Evolutionary conservation across 2,329 filamentous ascomycete genomes (phyloP).

Genomic region (Seiridium unicorne): DNA sequence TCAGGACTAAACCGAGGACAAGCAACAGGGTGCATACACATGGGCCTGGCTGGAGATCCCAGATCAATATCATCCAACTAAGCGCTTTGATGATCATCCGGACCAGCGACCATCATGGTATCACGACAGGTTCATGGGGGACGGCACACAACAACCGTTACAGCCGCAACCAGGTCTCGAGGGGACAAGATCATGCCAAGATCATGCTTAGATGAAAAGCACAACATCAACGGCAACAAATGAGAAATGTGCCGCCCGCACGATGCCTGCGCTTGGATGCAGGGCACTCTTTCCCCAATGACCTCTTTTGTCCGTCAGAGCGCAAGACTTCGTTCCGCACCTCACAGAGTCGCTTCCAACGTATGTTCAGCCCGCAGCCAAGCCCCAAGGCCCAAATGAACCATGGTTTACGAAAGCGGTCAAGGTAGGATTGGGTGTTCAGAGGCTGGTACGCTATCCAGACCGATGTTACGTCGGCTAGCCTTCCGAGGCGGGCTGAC

Average conservation of each 20-base stretch:
- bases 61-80: background rate
- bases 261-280: too few species aligned
- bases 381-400: background rate
- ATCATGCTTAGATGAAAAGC: too few species aligned
- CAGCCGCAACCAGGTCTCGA: too few species aligned
- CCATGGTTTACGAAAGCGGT: background rate
- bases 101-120: background rate
- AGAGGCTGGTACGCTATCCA: background rate
- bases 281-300: too few species aligned
- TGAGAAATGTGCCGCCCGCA: too few species aligned
- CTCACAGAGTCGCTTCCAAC: too few species aligned
- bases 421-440: background rate
- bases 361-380: too few species aligned
- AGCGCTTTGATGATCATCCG: background rate
- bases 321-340: too few species aligned
- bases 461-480: conserved; percentile 5
- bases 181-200: too few species aligned
- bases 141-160: too few species aligned
- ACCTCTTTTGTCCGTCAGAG: too few species aligned
- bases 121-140: background rate
- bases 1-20: background rate
- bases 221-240: too few species aligned
- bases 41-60: background rate
- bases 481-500: conserved; percentile 4
- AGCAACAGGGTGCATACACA: background rate